Percentiles rank a stretch among this genome's conserved stretches.
These are phyloP conservation scores for Zancudomyces culisetae DNA, from an alignment of 371 early-diverging fungal genomes.

Conservation along the genomic window DNA sequence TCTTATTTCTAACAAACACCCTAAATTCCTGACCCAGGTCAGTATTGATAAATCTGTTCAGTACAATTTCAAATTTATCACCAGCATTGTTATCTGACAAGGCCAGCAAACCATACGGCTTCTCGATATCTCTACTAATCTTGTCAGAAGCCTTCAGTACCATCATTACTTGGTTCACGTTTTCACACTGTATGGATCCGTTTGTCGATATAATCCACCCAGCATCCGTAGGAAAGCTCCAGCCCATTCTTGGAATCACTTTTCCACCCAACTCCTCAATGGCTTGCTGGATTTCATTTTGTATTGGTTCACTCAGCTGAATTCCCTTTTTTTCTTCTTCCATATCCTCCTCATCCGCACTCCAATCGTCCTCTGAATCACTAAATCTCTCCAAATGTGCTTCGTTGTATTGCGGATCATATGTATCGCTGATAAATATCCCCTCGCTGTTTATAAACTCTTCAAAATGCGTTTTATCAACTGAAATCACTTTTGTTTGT, in stretches of 20 bases:
- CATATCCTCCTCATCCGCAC: neutral
- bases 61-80: slow-evolving; percentile 35
- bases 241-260: slow-evolving; percentile 82
- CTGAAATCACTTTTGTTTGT: neutral
- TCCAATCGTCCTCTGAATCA: neutral
- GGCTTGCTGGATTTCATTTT: slow-evolving; percentile 31
- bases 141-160: slow-evolving; percentile 82
- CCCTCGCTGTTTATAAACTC: neutral
- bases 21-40: slow-evolving; percentile 82
- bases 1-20: slow-evolving; percentile 55
- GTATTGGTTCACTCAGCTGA: neutral
- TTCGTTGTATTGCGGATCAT: neutral
- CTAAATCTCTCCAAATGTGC: neutral
- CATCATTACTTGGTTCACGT: slow-evolving; percentile 56
- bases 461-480: neutral
- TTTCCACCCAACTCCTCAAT: slow-evolving; percentile 56
- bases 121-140: slow-evolving; percentile 61
- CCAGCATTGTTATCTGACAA: slow-evolving; percentile 8
- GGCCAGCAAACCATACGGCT: slow-evolving; percentile 21
- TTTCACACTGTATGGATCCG: slow-evolving; percentile 55
- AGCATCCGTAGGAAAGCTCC: slow-evolving; percentile 89
- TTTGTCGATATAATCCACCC: slow-evolving; percentile 68
- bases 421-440: neutral
- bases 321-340: neutral
- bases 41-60: slow-evolving; percentile 70